phyloP scores from a whole-genome alignment of 2,329 filamentous ascomycete species.

The Aspergillus sp. region DNA sequence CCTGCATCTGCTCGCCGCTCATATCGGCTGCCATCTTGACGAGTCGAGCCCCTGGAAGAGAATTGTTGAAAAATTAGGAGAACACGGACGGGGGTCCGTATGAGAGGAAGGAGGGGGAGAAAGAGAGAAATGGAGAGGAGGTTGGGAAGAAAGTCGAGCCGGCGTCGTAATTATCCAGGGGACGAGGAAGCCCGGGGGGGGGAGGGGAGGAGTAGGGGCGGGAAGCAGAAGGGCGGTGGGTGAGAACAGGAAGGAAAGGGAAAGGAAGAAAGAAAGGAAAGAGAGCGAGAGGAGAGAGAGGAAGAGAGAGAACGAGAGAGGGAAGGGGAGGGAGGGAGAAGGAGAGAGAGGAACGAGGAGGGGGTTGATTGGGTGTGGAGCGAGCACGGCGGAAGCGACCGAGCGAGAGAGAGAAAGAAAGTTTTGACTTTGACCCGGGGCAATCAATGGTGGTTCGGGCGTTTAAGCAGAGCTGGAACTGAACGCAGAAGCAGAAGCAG shows the following conservation, averaged over 20 bases:
- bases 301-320: slow-evolving; percentile 2
- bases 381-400: slow-evolving; percentile 28
- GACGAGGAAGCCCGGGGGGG: slow-evolving; percentile 11
- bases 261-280: slow-evolving; percentile 1
- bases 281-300: slow-evolving; percentile 8
- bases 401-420: slow-evolving; percentile 21
- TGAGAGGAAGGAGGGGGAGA: slow-evolving; percentile 3
- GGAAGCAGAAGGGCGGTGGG: slow-evolving; percentile 10
- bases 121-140: slow-evolving; percentile 12
- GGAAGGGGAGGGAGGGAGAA: slow-evolving; percentile 8
- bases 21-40: slow-evolving; percentile 49
- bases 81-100: not conserved
- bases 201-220: slow-evolving; percentile 8
- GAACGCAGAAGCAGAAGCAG: not conserved
- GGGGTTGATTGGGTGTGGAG: slow-evolving; percentile 27
- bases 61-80: slow-evolving; percentile 20
- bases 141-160: slow-evolving; percentile 34
- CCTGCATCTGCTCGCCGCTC: slow-evolving; percentile 71
- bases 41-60: slow-evolving; percentile 26
- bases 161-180: slow-evolving; percentile 21
- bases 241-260: slow-evolving; percentile 6
- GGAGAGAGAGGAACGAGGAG: slow-evolving; percentile 9
- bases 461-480: slow-evolving; percentile 12
- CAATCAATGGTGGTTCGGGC: slow-evolving; percentile 16
- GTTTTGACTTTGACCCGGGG: slow-evolving; percentile 16